Conservation (phyloP, 352 stramenopile genomes). For the Pythium periplocum region DNA sequence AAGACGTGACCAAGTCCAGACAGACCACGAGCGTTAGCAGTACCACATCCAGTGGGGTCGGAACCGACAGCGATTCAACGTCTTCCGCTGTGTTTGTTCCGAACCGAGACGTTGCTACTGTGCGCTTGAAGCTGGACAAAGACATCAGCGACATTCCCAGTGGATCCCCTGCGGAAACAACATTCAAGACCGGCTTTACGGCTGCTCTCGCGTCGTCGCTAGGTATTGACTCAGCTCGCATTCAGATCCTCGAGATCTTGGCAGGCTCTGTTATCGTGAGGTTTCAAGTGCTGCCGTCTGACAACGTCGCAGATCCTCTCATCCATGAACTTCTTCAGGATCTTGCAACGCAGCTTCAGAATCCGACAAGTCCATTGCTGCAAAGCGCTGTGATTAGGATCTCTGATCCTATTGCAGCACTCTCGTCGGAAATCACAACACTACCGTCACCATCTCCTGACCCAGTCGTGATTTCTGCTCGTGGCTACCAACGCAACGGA, state of each 20-base stretch:
- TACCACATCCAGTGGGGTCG: constrained; percentile 1
- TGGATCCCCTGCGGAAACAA: constrained; percentile 38
- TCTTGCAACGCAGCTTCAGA: constrained; percentile 32
- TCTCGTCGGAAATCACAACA: constrained; percentile 27
- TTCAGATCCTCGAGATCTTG: constrained; percentile 43
- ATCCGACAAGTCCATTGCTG: constrained; percentile 33
- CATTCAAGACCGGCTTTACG: constrained; percentile 46
- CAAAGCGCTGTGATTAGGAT: constrained; percentile 23
- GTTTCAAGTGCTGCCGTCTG: constrained; percentile 48
- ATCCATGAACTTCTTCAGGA: constrained; percentile 40
- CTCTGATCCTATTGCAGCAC: constrained; percentile 24
- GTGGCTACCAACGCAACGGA: constrained; percentile 53
- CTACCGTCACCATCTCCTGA: constrained; percentile 6
- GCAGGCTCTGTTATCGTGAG: constrained; percentile 62
- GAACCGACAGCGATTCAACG: constrained; percentile 16
- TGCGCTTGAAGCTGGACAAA: constrained; percentile 51
- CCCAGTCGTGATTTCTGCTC: constrained; percentile 30
- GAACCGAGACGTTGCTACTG: constrained; percentile 42
- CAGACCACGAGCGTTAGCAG: constrained; percentile 4
- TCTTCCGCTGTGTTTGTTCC: constrained; percentile 28
- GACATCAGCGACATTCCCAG: constrained; percentile 46
- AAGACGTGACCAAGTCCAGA: constrained; percentile 20
- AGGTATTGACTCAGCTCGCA: constrained; percentile 38
- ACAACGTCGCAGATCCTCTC: constrained; percentile 37
- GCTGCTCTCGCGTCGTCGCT: constrained; percentile 28